These are phyloP conservation scores for Stagonosporopsis cucurbitacearum DNA, from an alignment of 2,329 filamentous ascomycete genomes.

Conservation along the genomic window DNA sequence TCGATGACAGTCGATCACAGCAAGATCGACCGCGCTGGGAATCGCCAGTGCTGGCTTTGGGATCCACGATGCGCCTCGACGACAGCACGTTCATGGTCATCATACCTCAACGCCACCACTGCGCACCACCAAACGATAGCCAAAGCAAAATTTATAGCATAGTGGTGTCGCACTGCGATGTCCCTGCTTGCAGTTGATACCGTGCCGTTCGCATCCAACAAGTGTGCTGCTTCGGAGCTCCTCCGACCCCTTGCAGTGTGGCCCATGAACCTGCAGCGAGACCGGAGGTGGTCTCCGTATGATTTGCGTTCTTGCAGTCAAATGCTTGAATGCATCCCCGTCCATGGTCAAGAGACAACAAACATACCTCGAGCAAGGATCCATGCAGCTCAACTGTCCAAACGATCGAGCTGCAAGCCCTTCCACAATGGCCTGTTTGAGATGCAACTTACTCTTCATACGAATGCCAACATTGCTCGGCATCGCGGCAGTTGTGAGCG, in stretches of 20 bases:
- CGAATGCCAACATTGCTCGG: background rate
- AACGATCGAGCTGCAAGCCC: background rate
- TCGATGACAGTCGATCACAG: background rate
- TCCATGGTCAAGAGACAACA: background rate
- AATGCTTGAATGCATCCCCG: background rate
- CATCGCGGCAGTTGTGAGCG: background rate
- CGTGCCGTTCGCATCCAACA: background rate
- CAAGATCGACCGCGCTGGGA: background rate
- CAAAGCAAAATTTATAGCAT: background rate
- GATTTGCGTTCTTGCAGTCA: background rate
- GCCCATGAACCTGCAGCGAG: background rate
- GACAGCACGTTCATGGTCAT: background rate
- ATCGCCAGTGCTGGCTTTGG: background rate
- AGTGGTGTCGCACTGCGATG: background rate
- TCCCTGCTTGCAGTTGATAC: constrained; percentile 2
- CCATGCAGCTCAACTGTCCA: background rate
- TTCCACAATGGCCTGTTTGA: background rate
- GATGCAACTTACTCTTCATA: constrained; percentile 1
- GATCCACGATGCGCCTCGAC: background rate
- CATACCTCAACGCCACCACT: background rate
- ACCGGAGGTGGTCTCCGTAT: background rate
- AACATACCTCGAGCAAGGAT: background rate
- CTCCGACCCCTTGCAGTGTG: background rate
- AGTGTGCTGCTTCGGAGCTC: background rate
- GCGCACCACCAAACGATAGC: background rate